Evolutionary conservation across 257 asterid species (phyloP).

Genomic region (Salvia miltiorrhiza): DNA sequence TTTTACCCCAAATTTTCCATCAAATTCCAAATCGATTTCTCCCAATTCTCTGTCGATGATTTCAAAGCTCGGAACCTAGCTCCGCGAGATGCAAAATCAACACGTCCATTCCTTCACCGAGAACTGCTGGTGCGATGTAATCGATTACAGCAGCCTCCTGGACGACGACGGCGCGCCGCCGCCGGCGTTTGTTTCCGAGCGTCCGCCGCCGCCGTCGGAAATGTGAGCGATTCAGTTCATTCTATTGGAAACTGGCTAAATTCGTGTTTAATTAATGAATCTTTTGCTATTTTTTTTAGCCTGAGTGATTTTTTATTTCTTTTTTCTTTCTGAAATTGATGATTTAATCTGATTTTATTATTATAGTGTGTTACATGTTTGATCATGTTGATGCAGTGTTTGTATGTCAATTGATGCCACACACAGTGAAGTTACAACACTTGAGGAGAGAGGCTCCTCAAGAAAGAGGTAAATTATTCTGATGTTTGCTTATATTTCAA

Average conservation of each 20-base stretch:
- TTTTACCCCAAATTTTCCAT: background rate
- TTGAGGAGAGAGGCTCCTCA: conserved; percentile 34
- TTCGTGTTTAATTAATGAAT: background rate
- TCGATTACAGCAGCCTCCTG: conserved; percentile 41
- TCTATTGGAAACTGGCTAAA: background rate
- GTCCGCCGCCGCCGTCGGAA: conserved; percentile 18
- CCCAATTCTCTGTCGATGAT: background rate
- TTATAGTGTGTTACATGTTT: background rate
- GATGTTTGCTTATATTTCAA: background rate
- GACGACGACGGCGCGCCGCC: conserved; percentile 21
- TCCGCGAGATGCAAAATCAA: conserved; percentile 23
- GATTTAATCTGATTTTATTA: background rate
- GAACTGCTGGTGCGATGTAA: conserved; percentile 36
- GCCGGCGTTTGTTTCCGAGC: conserved; percentile 15
- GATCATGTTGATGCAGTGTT: conserved; percentile 34
- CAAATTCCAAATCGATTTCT: background rate
- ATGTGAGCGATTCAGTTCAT: conserved; percentile 21
- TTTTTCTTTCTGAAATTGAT: background rate
- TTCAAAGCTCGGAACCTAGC: background rate
- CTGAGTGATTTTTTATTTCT: too few species aligned
- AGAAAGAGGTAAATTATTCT: conserved; percentile 50
- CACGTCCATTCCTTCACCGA: conserved; percentile 34
- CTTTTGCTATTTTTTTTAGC: too few species aligned
- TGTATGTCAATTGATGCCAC: conserved; percentile 36
- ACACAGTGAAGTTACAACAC: conserved; percentile 32